Base-by-base conservation (phyloP, 257 asterid genomes). In the Solanum bukasovii region DNA sequence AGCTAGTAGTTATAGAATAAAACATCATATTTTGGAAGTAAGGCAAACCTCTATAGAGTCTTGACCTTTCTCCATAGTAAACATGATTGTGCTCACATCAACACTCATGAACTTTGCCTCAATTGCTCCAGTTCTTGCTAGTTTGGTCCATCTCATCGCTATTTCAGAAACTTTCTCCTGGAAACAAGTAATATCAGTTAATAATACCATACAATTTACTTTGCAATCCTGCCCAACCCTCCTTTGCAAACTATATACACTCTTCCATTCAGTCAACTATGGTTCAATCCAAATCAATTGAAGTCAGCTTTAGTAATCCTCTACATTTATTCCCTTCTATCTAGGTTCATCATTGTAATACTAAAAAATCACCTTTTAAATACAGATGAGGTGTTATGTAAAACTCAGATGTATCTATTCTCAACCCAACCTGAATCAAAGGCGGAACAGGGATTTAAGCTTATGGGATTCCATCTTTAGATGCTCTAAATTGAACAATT, bases 61-160 rank as follows among this genome's bases (percentile, higher is more conserved):
- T 92, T 92, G 98, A 56, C 98, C 98, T 84, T 93, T 96, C 70
- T 95, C 95, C 96, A 97, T 93, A 86, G 98, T 94, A 91, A 97
- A 92, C 99, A 95, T 97, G 89, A 97, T 88, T 3, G 99, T 97
- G 88, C 96, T 95, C 84, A 91, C 84, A 90, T 96, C 99, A 63
- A 96, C 91, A 14, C 92, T 95, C 40, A 91, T 88, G 92, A 97
- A 96, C 88, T 93, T 94, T 23, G 91, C 98, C 91, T 95, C 95
- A 73, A 95, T 93, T 46, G 96, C 94, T 63, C 99, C 99, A 0
- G 99, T 96, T 91, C 95, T 33, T 33, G 35, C 35, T 33, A 33
- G 35, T 33, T 33, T 33, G 35, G 35, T 33, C 35, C 35, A 33
- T 33, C 35, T 96, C 96, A 78, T 93, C 40, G 99, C 96, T 13